Conservation (phyloP, 139 green algal species). For the Bryopsis sp. region DNA sequence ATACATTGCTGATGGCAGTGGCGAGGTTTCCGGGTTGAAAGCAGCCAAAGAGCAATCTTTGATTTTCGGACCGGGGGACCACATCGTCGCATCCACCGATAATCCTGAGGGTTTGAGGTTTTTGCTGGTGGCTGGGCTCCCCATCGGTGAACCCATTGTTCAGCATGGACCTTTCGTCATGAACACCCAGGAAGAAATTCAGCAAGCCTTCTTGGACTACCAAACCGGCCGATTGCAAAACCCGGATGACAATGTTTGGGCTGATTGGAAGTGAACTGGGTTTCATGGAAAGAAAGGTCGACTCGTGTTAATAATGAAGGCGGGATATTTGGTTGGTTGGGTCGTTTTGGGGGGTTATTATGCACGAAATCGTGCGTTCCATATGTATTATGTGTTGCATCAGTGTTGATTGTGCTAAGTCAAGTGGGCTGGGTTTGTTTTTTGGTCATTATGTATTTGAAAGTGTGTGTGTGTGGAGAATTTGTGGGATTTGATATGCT, state of each 20-base stretch:
- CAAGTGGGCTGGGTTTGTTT: no score
- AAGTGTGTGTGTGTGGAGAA: no score
- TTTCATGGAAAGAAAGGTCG: no score
- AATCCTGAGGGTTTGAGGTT: slow-evolving; percentile 47
- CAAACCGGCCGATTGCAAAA: slow-evolving; percentile 57
- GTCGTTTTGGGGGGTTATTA: no score
- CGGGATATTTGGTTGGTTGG: no score
- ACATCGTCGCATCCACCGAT: slow-evolving; percentile 28
- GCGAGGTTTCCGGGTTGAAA: slow-evolving; percentile 42
- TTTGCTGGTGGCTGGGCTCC: slow-evolving; percentile 66
- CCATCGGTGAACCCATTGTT: slow-evolving; percentile 82
- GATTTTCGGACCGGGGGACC: slow-evolving; percentile 28
- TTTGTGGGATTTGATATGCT: no score
- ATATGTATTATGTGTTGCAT: no score
- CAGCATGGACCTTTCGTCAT: slow-evolving; percentile 83
- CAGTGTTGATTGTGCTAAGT: no score
- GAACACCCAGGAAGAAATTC: slow-evolving; percentile 68
- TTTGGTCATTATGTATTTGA: no score
- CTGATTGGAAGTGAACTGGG: no score
- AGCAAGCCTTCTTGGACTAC: slow-evolving; percentile 68
- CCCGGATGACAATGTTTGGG: slow-evolving; percentile 64
- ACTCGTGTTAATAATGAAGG: no score
- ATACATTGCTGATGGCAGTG: slow-evolving; percentile 69
- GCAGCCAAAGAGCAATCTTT: slow-evolving; percentile 43
- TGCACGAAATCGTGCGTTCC: no score